A percentile compares a stretch with the other conserved stretches of the same genome.
phyloP scores from a whole-genome alignment of 2,329 filamentous ascomycete species.

The Colletotrichum tabaci region DNA sequence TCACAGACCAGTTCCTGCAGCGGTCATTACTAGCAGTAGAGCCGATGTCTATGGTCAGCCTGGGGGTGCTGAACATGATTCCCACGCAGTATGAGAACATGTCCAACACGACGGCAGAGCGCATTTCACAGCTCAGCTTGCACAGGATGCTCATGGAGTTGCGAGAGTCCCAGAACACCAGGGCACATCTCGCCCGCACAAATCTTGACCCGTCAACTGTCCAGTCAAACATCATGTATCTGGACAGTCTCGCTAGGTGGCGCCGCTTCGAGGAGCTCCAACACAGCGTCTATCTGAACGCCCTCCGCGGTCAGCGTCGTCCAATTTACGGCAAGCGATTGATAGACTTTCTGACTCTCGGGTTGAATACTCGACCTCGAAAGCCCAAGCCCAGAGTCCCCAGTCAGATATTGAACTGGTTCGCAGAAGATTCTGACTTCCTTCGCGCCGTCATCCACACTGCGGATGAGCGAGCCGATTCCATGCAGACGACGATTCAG shows the following conservation, averaged over 20 bases:
- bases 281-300: constrained; percentile 85
- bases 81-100: constrained; percentile 79
- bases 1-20: constrained; percentile 79
- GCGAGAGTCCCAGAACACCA: constrained; percentile 77
- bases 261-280: constrained; percentile 83
- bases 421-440: constrained; percentile 77
- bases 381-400: constrained; percentile 74
- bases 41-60: constrained; percentile 75
- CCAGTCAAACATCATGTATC: constrained; percentile 77
- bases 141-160: constrained; percentile 79
- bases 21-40: constrained; percentile 74
- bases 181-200: constrained; percentile 69
- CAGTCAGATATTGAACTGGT: constrained; percentile 79
- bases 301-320: constrained; percentile 82
- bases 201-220: constrained; percentile 77
- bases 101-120: constrained; percentile 67
- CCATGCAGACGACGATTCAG: constrained; percentile 81
- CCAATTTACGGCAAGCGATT: constrained; percentile 87
- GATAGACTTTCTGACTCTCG: constrained; percentile 81
- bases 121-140: constrained; percentile 77
- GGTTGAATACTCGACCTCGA: constrained; percentile 70
- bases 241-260: constrained; percentile 80
- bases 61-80: constrained; percentile 85
- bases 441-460: constrained; percentile 80
- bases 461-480: constrained; percentile 79